Evolutionary conservation across 257 asterid species (phyloP).

Genomic region (Solanum ossicruentum): DNA sequence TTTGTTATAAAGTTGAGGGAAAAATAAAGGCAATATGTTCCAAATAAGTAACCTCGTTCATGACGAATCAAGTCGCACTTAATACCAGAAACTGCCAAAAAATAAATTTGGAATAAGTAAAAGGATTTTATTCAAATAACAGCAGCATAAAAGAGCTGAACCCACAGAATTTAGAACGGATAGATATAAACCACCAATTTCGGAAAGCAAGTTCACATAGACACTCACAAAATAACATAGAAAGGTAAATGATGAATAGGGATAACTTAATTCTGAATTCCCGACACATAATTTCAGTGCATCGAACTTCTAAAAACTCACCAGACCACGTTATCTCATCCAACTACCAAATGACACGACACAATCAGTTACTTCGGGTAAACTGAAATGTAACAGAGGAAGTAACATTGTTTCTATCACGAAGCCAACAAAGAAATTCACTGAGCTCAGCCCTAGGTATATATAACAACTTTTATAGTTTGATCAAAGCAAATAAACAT

Average conservation of each 20-base stretch:
- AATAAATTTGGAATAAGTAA: not conserved
- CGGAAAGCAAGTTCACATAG: conserved; percentile 1
- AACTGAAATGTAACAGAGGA: not conserved
- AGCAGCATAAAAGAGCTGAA: not conserved
- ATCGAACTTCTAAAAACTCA: not conserved
- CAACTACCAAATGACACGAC: not conserved
- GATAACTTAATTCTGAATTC: not conserved
- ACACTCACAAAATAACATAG: not conserved
- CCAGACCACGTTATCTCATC: not conserved
- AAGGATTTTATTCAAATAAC: not conserved
- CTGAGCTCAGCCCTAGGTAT: not conserved
- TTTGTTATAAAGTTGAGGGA: not conserved
- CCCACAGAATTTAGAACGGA: not conserved
- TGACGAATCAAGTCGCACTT: not conserved
- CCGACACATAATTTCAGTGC: conserved; percentile 4
- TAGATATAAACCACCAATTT: not conserved
- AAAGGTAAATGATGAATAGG: not conserved
- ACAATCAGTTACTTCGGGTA: not conserved
- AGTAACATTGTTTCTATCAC: not conserved
- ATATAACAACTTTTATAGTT: not conserved
- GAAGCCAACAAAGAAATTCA: not conserved
- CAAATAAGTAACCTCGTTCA: not conserved
- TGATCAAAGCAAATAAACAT: not conserved
- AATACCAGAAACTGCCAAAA: not conserved
- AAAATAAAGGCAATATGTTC: not conserved